These are phyloP conservation scores for Chlorella sp. DNA, from an alignment of 139 green algal species.

Conservation along the genomic window DNA sequence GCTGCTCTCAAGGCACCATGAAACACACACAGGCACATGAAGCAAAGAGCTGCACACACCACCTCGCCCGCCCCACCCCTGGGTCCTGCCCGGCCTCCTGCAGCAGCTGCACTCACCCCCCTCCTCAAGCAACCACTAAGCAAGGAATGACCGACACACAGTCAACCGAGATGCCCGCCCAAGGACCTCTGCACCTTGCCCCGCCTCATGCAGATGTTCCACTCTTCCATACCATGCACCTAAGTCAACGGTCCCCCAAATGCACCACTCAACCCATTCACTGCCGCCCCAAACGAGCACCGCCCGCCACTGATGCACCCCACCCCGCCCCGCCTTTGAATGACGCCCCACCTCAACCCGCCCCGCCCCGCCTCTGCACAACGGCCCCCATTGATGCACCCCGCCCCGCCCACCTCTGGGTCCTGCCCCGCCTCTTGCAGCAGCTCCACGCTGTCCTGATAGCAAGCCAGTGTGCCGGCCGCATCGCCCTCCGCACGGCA, in stretches of 20 bases:
- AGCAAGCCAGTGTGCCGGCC: slow-evolving; percentile 4
- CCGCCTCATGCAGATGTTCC: not conserved
- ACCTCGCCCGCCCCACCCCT: not conserved
- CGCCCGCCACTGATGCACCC: too few species aligned
- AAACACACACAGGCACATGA: not conserved
- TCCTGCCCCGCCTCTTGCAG: slow-evolving; percentile 7
- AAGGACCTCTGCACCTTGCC: not conserved
- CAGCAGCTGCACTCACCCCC: not conserved
- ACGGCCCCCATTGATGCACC: too few species aligned
- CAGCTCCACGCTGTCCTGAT: slow-evolving; percentile 25
- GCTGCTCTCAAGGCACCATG: too few species aligned
- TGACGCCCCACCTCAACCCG: too few species aligned
- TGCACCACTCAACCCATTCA: not conserved
- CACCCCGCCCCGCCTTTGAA: too few species aligned
- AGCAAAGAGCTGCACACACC: not conserved
- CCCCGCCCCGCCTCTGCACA: too few species aligned
- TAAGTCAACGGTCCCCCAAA: not conserved
- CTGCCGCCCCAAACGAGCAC: too few species aligned
- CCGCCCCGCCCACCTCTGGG: not conserved
- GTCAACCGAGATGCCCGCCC: not conserved
- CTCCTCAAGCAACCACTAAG: too few species aligned
- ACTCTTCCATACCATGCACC: not conserved
- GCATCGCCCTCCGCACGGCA: slow-evolving; percentile 29
- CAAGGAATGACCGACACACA: not conserved
- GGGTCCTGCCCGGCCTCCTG: not conserved